Conservation (phyloP, 192 early-diverging fungal species). For the Rhizoclosmatium globosum region DNA sequence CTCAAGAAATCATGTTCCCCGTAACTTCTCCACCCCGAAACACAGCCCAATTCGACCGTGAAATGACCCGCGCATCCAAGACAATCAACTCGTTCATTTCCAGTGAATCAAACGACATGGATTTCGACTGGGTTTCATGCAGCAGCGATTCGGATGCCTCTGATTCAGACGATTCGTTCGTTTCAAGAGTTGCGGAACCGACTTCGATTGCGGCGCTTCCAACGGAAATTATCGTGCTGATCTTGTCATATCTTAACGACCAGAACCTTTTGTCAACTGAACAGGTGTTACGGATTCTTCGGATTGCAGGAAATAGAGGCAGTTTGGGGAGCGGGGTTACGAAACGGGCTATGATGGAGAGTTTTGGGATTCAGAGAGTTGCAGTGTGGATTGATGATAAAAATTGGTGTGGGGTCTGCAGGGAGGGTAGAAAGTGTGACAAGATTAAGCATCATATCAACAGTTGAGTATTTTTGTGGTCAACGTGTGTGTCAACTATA, state of each 20-base stretch:
- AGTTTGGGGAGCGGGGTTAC: not conserved
- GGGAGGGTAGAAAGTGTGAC: not conserved
- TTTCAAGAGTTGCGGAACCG: not conserved
- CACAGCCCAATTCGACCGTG: not conserved
- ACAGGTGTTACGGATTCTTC: conserved; percentile 19
- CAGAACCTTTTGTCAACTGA: not conserved
- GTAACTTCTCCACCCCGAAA: not conserved
- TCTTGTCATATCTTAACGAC: conserved; percentile 38
- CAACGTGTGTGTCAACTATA: not conserved
- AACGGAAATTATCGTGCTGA: conserved; percentile 39
- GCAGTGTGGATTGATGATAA: conserved; percentile 23
- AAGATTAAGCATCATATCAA: conserved; percentile 48
- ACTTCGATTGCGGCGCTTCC: conserved; percentile 32
- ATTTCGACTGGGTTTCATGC: not conserved
- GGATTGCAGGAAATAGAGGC: conserved; percentile 16
- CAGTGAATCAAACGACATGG: not conserved
- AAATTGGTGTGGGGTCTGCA: conserved; percentile 23
- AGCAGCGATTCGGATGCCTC: not conserved
- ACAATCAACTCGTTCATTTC: not conserved
- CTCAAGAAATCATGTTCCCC: conserved; percentile 13
- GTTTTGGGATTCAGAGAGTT: conserved; percentile 20
- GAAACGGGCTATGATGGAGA: conserved; percentile 9
- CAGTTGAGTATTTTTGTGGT: conserved; percentile 1
- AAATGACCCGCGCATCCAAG: conserved; percentile 4
- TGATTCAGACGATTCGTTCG: not conserved